phyloP scores from a whole-genome alignment of 75 land plant genomes.

The Isoetes taiwanensis region DNA sequence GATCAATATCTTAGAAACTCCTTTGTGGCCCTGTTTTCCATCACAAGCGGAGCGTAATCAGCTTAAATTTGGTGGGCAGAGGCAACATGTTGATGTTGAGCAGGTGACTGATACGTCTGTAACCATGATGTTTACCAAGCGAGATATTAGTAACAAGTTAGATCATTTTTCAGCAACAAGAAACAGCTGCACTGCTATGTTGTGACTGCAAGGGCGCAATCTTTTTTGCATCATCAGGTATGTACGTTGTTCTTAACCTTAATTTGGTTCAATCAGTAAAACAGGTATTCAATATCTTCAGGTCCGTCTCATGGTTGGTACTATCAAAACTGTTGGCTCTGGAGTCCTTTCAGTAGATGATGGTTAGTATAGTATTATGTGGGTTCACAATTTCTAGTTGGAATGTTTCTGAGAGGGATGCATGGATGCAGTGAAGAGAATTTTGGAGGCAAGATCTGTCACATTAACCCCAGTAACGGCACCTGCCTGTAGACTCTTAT shows the following conservation, averaged over 20 bases:
- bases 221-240: slow-evolving; percentile 98
- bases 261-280: background rate
- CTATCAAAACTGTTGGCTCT: slow-evolving; percentile 68
- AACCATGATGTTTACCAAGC: no score
- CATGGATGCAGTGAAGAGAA: no score
- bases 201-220: slow-evolving; percentile 65
- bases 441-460: no score
- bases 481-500: no score
- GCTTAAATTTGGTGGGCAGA: background rate
- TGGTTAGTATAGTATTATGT: no score
- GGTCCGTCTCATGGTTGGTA: slow-evolving; percentile 83
- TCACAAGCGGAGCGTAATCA: slow-evolving; percentile 13
- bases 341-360: slow-evolving; percentile 45
- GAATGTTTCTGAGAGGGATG: no score
- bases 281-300: slow-evolving; percentile 9
- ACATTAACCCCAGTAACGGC: no score
- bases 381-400: no score
- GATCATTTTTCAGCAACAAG: background rate
- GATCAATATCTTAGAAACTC: slow-evolving; percentile 47
- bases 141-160: no score
- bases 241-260: no score
- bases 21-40: slow-evolving; percentile 38
- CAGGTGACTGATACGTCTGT: no score
- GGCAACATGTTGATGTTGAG: background rate
- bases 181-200: slow-evolving; percentile 38